Conservation (phyloP, 192 early-diverging fungal species). For the Chytriomyces sp. region DNA sequence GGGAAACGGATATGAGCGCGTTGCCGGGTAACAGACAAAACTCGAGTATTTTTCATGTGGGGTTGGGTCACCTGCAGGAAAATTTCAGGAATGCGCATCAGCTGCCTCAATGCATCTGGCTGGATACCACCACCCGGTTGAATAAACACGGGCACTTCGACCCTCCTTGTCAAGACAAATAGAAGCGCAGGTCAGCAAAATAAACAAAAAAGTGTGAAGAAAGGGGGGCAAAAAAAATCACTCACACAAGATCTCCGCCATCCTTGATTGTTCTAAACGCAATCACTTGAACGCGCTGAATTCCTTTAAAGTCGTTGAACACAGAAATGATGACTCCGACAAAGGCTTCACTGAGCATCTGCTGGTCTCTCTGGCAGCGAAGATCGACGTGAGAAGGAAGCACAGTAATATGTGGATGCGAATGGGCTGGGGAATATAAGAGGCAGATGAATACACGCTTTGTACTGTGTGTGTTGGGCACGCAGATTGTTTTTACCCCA, state of each 20-base stretch:
- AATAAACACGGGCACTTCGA: slow-evolving; percentile 35
- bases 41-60: not conserved
- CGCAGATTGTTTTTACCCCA: slow-evolving; percentile 38
- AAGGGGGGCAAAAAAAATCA: not conserved
- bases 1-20: not conserved
- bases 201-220: not conserved
- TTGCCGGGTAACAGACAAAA: not conserved
- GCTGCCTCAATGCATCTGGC: slow-evolving; percentile 3
- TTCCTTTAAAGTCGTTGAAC: slow-evolving; percentile 42
- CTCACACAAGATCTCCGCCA: slow-evolving; percentile 20
- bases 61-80: slow-evolving; percentile 7
- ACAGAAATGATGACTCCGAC: slow-evolving; percentile 53
- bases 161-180: slow-evolving; percentile 21
- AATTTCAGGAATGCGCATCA: slow-evolving; percentile 32
- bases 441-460: not conserved
- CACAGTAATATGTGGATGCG: slow-evolving; percentile 56
- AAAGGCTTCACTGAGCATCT: slow-evolving; percentile 47
- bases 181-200: slow-evolving; percentile 12
- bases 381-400: slow-evolving; percentile 55
- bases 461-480: not conserved
- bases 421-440: slow-evolving; percentile 33
- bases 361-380: slow-evolving; percentile 48
- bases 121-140: slow-evolving; percentile 13
- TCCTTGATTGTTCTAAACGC: slow-evolving; percentile 44
- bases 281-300: slow-evolving; percentile 42